Evolutionary conservation across 2,329 filamentous ascomycete genomes (phyloP), one percentile per base, ranked within the genome.

Genomic region (Verticillium longisporum): DNA sequence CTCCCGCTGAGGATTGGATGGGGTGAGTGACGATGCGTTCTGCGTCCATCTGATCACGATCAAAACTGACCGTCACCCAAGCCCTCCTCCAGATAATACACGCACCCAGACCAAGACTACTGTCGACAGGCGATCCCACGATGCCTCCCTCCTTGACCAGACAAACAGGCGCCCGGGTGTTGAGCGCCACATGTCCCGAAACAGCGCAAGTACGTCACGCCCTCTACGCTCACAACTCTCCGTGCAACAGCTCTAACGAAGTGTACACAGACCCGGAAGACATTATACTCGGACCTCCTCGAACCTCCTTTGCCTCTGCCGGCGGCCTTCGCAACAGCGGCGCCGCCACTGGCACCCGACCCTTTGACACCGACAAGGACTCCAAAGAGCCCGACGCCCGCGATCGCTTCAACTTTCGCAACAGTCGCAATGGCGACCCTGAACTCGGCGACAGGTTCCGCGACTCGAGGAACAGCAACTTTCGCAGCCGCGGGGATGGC

Each of bases 1-100:
- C 92, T 66, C 89, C 92, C 32, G 84, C 89, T 65, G 92, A 96
- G 78, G 91, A 96, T 80, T 98, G 93, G 93, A 96, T 97, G 92
- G 92, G 94, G 90, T 96, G 81, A 72, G 85, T 76, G 57, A 26
- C 53, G 32, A 57, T 37, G 32, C 18, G 21, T 33, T 31, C 21
- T 33, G n/a, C 36, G 15, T 18, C 10, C 45, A 11, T 26, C 26
- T 26, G 3, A 26, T 3, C 26, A 26, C 26, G 26, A 26, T 26
- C 26, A 26, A 26, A 58, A 61, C 57, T 64, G 34, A 61, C 57
- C 60, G 37, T 6, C 54, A 21, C 15, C 37, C 15, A 65, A 84
- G 80, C 62, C 72, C 76, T 63, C 75, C 77, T 18, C 75, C 76
- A 55, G 80, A 83, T 61, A 74, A 75, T 61, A 71, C 73, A 61